A percentile compares a stretch with the other conserved stretches of the same genome.
These are phyloP conservation scores for Pichia rugopelliculosa DNA, from an alignment of 805 yeast genomes.

Conservation along the genomic window DNA sequence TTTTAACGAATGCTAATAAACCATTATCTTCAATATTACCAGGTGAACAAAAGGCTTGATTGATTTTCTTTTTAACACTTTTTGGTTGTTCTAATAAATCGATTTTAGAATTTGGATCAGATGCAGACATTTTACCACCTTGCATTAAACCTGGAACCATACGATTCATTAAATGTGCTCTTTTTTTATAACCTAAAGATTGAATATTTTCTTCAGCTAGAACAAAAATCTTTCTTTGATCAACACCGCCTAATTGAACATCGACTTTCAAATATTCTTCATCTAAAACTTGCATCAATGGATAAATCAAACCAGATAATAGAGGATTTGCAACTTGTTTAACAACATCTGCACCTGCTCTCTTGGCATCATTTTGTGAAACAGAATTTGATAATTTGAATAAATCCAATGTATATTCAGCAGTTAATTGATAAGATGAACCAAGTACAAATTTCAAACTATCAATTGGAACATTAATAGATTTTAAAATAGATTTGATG, in stretches of 20 bases:
- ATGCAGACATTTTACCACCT: constrained; percentile 98
- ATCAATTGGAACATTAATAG: constrained; percentile 89
- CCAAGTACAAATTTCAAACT: constrained; percentile 80
- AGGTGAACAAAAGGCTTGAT: constrained; percentile 91
- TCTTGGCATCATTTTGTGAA: constrained; percentile 91
- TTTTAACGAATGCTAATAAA: constrained; percentile 74
- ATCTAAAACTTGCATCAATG: constrained; percentile 97
- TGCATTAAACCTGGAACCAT: constrained; percentile 98
- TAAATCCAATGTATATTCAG: constrained; percentile 80
- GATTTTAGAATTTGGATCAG: constrained; percentile 96
- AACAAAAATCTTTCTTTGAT: constrained; percentile 95
- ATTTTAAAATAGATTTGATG: constrained; percentile 75
- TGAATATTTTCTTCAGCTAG: constrained; percentile 93
- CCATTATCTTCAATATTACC: constrained; percentile 92
- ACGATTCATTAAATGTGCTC: constrained; percentile 97
- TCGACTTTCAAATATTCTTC: constrained; percentile 85
- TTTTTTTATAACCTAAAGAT: constrained; percentile 83
- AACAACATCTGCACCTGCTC: constrained; percentile 99
- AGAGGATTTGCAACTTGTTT: constrained; percentile 94
- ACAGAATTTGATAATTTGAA: constrained; percentile 79
- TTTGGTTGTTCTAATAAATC: constrained; percentile 89
- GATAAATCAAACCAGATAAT: constrained; percentile 89
- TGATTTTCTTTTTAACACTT: constrained; percentile 80
- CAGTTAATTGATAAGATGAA: constrained; percentile 75
- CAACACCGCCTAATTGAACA: constrained; percentile 98